Evolutionary conservation across 2,329 filamentous ascomycete genomes (phyloP).

Genomic region (Trichoderma asperellum): DNA sequence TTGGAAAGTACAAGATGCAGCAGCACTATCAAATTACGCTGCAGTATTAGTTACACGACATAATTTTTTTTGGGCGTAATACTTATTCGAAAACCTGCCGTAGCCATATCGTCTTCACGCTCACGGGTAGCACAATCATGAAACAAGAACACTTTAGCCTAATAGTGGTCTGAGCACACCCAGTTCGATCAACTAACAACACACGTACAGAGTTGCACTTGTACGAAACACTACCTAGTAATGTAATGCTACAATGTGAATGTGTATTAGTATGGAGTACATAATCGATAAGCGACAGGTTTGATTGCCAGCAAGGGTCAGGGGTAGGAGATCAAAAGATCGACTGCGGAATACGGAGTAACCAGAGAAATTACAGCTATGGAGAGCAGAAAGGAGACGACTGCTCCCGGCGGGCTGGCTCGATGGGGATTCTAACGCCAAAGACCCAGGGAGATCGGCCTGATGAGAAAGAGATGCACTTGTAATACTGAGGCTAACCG

Average conservation of each 20-base stretch:
- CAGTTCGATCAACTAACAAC: background rate
- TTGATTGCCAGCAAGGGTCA: conserved; percentile 28
- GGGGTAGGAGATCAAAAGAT: conserved; percentile 25
- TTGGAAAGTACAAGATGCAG: background rate
- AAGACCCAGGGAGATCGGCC: background rate
- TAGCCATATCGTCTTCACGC: background rate
- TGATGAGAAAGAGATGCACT: background rate
- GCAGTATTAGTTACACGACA: background rate
- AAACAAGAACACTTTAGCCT: background rate
- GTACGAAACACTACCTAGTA: background rate
- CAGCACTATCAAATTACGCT: background rate
- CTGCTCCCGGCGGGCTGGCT: conserved; percentile 8
- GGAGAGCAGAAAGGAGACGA: conserved; percentile 7
- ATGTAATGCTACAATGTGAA: background rate
- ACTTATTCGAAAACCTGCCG: background rate
- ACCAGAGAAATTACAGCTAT: conserved; percentile 1
- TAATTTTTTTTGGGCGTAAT: background rate
- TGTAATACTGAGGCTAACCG: background rate
- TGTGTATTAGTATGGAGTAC: conserved; percentile 6
- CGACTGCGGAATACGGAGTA: conserved; percentile 17
- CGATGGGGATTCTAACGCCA: conserved; percentile 15
- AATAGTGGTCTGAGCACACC: conserved; percentile 13
- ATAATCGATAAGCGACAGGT: conserved; percentile 28
- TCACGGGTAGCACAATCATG: conserved; percentile 8
- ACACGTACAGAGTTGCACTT: background rate